Evolutionary conservation across 176 grass and related monocot species (phyloP), one percentile per base, ranked within the genome.

Genomic region (Thinopyrum elongatum): DNA sequence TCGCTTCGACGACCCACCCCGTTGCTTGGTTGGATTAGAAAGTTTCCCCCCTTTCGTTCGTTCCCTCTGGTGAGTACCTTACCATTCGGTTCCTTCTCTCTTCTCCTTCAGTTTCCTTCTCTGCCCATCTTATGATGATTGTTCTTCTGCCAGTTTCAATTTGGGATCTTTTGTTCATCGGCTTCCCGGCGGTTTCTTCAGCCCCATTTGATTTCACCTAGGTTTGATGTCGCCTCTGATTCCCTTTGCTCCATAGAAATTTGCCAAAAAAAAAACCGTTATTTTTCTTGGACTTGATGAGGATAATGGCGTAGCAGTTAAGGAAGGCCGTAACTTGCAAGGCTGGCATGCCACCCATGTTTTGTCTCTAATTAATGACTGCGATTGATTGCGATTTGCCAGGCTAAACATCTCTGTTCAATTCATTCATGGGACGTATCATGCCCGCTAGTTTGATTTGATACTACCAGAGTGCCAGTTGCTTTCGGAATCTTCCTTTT

Each of bases 271-370:
- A 2, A 23, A 14, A 29, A 44, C 11, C 11, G 11, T 0, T 31
- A 7, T 59, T 28, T 77, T 55, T 76, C 47, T 36, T 75, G 22
- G 10, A 26, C 22, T 59, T 49, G 16, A 33, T 33, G 47, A 74
- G 36, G 89, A 85, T 91, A 87, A 74, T 59, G 53, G 38, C 36
- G 53, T 73, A 2, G 4, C 47, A 33, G 38, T 65, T 12, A 35
- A 21, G 67, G 8, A 60, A 42, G 16, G 4, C 68, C 59, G 35
- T 90, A 47, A 69, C 59, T 84, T 91, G 85, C 80, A 47, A 87
- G 76, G 76, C 58, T 84, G 85, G 46, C 85, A 80, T 79, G 47
- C 51, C 51, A 57, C 57, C 42, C 75, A 10, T 80, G 76, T 6
- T 46, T 28, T 74, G 89, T 87, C 80, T 26, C 60, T 61, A 47